These are phyloP conservation scores for Microstegium vimineum DNA, from an alignment of 176 grass and related monocot genomes.

Conservation along the genomic window DNA sequence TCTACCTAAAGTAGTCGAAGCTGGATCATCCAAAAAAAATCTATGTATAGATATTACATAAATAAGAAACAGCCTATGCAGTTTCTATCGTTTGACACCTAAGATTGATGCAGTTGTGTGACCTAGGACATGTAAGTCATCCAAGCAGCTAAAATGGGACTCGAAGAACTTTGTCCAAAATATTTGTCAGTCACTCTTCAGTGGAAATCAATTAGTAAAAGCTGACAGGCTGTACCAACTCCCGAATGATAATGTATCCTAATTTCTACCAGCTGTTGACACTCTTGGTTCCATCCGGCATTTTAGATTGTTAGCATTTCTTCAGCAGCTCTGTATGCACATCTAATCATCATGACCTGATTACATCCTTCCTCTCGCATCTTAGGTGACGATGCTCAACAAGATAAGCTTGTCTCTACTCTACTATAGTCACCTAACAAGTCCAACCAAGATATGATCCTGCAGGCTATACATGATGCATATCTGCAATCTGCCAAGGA, in stretches of 20 bases:
- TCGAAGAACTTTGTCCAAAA: too few species aligned
- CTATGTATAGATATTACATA: too few species aligned
- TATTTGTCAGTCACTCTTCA: too few species aligned
- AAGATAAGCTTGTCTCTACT: conserved; percentile 3
- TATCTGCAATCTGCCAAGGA: background rate
- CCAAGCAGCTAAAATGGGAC: too few species aligned
- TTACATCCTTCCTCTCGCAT: conserved; percentile 6
- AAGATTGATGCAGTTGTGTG: too few species aligned
- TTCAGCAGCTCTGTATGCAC: background rate
- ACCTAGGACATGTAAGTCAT: too few species aligned
- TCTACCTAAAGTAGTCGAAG: too few species aligned
- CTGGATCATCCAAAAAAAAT: too few species aligned
- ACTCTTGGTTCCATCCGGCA: background rate
- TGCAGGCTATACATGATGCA: background rate
- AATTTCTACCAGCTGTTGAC: background rate
- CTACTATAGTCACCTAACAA: conserved; percentile 12
- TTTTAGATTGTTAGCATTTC: background rate
- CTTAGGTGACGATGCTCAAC: conserved; percentile 17
- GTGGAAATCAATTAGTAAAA: background rate
- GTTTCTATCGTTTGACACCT: too few species aligned
- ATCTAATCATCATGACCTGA: background rate
- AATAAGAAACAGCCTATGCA: too few species aligned
- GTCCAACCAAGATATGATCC: conserved; percentile 32
- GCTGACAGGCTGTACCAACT: background rate
- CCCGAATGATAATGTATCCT: conserved; percentile 8